Conservation (phyloP, 2,329 filamentous ascomycete species). For the Fusarium odoratissimum region DNA sequence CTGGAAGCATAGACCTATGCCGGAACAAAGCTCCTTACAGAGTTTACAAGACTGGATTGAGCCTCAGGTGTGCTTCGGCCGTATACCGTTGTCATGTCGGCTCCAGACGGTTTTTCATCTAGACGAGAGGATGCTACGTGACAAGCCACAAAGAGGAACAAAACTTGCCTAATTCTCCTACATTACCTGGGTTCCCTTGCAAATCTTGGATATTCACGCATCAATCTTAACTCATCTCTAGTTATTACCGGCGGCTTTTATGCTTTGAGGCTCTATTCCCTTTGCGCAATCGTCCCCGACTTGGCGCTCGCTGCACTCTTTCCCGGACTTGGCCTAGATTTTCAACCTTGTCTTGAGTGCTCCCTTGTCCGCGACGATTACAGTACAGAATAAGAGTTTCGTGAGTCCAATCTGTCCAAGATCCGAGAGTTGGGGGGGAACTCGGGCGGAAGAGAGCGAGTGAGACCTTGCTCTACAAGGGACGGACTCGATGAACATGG, state of each 20-base stretch:
- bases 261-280: conserved; percentile 36
- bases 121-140: conserved; percentile 2
- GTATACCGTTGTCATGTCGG: conserved; percentile 11
- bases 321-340: conserved; percentile 28
- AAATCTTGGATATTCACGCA: conserved; percentile 34
- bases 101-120: background rate
- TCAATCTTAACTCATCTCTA: conserved; percentile 26
- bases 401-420: conserved; percentile 19
- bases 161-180: conserved; percentile 25
- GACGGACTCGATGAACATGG: conserved; percentile 22
- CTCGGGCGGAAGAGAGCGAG: conserved; percentile 28
- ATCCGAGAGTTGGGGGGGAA: conserved; percentile 13
- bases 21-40: conserved; percentile 23
- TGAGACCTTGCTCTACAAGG: conserved; percentile 6
- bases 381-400: conserved; percentile 14
- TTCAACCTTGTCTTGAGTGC: conserved; percentile 29
- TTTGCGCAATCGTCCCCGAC: conserved; percentile 39
- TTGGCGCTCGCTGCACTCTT: conserved; percentile 36
- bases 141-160: conserved; percentile 20
- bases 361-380: conserved; percentile 8
- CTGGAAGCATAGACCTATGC: conserved; percentile 28
- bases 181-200: conserved; percentile 12
- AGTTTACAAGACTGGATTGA: conserved; percentile 25
- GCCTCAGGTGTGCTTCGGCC: conserved; percentile 29
- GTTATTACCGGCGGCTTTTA: conserved; percentile 28